phyloP scores from a whole-genome alignment of 73 alveolate species.

The Tetrahymena elliotti region DNA sequence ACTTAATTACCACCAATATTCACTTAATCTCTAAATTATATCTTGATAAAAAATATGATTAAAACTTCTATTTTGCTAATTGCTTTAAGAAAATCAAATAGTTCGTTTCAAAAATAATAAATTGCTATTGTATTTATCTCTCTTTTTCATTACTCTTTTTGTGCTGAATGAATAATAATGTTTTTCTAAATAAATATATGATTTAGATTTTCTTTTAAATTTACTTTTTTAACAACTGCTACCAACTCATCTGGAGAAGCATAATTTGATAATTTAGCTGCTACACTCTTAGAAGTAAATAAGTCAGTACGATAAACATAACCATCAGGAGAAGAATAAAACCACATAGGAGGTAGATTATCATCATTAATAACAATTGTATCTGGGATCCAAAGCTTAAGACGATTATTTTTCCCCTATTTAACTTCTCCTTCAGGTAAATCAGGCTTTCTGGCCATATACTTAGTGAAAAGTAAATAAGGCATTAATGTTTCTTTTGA shows the following conservation, averaged over 20 bases:
- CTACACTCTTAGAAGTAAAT: conserved; percentile 56
- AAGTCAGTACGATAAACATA: conserved; percentile 78
- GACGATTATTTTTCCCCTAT: conserved; percentile 7
- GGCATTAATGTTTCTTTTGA: conserved; percentile 1
- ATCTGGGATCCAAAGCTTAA: conserved; percentile 87
- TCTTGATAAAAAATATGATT: conserved; percentile 14
- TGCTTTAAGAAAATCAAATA: conserved; percentile 1
- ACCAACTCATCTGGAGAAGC: conserved; percentile 63
- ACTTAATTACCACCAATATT: conserved; percentile 24
- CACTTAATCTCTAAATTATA: conserved; percentile 4
- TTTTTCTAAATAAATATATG: neutral
- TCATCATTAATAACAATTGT: conserved; percentile 84
- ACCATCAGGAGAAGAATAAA: conserved; percentile 85
- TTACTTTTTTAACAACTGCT: conserved; percentile 48
- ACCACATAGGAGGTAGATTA: conserved; percentile 79
- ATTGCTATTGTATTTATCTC: no score
- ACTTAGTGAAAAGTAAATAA: conserved; percentile 66
- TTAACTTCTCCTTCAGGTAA: conserved; percentile 45
- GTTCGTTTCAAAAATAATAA: neutral
- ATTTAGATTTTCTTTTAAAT: neutral
- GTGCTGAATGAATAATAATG: no score
- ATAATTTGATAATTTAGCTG: conserved; percentile 62
- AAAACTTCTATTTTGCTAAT: conserved; percentile 40
- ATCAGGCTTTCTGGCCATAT: conserved; percentile 70
- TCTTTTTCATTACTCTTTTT: no score